A percentile compares a stretch with the other conserved stretches of the same genome.
Conservation (phyloP, 2,329 filamentous ascomycete genomes). For the Clonostachys rosea region DNA sequence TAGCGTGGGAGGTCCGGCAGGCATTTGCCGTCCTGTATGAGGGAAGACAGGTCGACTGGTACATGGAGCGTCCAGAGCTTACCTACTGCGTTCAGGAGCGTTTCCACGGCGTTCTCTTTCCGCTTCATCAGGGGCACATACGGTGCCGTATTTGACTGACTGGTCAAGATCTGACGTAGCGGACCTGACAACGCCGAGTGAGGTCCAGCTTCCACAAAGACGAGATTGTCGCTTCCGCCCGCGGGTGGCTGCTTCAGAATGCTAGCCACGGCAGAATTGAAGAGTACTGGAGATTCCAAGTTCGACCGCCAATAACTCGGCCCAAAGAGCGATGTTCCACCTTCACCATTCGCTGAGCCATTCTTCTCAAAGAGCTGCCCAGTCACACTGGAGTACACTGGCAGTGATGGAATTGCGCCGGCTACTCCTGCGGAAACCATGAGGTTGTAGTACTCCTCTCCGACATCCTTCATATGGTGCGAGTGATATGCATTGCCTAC, state of each 20-base stretch:
- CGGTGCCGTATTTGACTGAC: background rate
- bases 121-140: constrained; percentile 2
- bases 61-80: constrained; percentile 29
- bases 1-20: constrained; percentile 35
- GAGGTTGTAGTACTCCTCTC: constrained; percentile 8
- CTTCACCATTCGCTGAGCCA: background rate
- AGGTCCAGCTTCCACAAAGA: constrained; percentile 37
- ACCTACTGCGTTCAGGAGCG: constrained; percentile 20
- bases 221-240: constrained; percentile 8
- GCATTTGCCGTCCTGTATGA: background rate
- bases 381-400: constrained; percentile 8
- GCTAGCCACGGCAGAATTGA: constrained; percentile 1
- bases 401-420: constrained; percentile 1
- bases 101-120: background rate
- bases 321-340: background rate
- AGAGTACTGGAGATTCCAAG: constrained; percentile 13
- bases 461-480: constrained; percentile 3
- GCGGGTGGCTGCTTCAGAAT: constrained; percentile 17
- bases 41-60: constrained; percentile 16
- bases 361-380: background rate
- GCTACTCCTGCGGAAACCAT: constrained; percentile 1
- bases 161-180: constrained; percentile 4
- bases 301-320: constrained; percentile 10
- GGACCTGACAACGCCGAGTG: constrained; percentile 6
- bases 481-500: constrained; percentile 10